Conservation (phyloP, 306 rosid species). For the Coriaria nepalensis region DNA sequence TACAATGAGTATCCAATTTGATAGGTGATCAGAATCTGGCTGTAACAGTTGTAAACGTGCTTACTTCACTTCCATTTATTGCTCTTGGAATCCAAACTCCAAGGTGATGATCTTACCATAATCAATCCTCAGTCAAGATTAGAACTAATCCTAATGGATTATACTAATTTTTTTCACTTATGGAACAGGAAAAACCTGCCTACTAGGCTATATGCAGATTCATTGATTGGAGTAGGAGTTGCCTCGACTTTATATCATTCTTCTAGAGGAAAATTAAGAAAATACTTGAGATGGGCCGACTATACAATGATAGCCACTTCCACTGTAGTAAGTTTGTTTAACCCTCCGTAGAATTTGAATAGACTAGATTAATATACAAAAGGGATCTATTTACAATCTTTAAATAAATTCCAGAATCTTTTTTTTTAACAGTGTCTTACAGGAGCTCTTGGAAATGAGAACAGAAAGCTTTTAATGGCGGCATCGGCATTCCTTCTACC, state of each 20-base stretch:
- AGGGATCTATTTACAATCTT: too few relatives aligned
- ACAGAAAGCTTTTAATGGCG: conserved; percentile 69
- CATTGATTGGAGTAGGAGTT: conserved; percentile 95
- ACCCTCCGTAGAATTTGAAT: too few relatives aligned
- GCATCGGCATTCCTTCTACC: conserved; percentile 81
- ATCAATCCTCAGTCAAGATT: too few relatives aligned
- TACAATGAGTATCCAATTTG: background rate
- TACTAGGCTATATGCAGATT: conserved; percentile 79
- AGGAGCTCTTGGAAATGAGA: conserved; percentile 71
- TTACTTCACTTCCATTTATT: conserved; percentile 85
- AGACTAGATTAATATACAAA: too few relatives aligned
- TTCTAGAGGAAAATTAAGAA: conserved; percentile 69
- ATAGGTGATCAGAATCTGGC: conserved; percentile 62
- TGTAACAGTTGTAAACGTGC: conserved; percentile 73
- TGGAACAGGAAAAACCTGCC: conserved; percentile 55
- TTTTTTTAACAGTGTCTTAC: conserved; percentile 51
- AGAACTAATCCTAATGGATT: background rate
- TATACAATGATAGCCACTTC: conserved; percentile 94
- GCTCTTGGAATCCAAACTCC: conserved; percentile 80
- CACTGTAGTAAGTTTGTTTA: conserved; percentile 54
- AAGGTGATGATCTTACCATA: conserved; percentile 31
- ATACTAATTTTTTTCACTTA: background rate
- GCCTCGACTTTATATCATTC: conserved; percentile 83
- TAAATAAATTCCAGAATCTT: too few relatives aligned
- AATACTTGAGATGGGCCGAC: conserved; percentile 78